Evolutionary conservation across 108 stramenopile species (phyloP).

Genomic region (Nitzschia inconspicua): DNA sequence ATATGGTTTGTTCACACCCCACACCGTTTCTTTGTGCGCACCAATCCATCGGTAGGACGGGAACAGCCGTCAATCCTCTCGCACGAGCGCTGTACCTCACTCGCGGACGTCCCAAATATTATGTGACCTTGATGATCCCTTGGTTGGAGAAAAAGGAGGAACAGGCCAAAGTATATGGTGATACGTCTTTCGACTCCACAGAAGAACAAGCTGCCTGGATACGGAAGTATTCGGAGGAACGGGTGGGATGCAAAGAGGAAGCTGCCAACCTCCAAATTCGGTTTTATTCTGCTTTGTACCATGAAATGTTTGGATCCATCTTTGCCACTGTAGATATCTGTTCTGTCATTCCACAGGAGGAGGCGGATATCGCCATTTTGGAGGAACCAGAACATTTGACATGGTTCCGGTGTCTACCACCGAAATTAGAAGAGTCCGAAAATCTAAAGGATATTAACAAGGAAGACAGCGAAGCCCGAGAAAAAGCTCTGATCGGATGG

Average conservation of each 20-base stretch:
- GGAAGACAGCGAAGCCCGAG: neutral
- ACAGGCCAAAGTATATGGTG: conserved; percentile 56
- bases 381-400: conserved; percentile 97
- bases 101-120: conserved; percentile 28
- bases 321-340: conserved; percentile 87
- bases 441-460: neutral
- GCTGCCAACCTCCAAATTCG: conserved; percentile 45
- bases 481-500: conserved; percentile 67
- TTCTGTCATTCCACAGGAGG: conserved; percentile 66
- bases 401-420: conserved; percentile 66
- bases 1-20: too few species aligned
- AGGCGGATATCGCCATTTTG: conserved; percentile 87
- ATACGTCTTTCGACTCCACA: conserved; percentile 47
- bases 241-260: conserved; percentile 21
- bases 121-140: conserved; percentile 75
- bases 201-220: conserved; percentile 77
- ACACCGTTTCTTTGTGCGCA: neutral
- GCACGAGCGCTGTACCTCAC: conserved; percentile 41
- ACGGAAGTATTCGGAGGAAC: conserved; percentile 56
- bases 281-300: conserved; percentile 74
- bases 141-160: conserved; percentile 72
- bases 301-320: conserved; percentile 70
- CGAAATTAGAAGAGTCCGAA: neutral
- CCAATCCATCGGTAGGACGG: conserved; percentile 48
- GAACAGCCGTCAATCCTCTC: conserved; percentile 85